phyloP scores from a whole-genome alignment of 2,329 filamentous ascomycete species.

The Cladophialophora exuberans region DNA sequence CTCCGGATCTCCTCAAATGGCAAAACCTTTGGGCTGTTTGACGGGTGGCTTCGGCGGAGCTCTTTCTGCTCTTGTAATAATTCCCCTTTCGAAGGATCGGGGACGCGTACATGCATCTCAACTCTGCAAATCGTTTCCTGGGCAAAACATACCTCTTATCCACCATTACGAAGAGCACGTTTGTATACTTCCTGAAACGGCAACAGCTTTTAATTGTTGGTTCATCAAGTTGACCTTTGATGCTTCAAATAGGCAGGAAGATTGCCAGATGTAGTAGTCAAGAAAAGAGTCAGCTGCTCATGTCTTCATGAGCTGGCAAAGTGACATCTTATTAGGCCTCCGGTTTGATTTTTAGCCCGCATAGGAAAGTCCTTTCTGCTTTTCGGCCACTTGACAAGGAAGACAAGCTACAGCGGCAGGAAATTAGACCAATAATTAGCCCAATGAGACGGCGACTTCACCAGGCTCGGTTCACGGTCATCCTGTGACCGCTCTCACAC shows the following conservation, averaged over 20 bases:
- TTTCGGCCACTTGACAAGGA: neutral
- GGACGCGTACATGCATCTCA: neutral
- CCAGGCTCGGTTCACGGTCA: too few species aligned
- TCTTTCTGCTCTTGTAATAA: neutral
- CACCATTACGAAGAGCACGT: neutral
- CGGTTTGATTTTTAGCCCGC: neutral
- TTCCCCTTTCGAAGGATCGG: neutral
- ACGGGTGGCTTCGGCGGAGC: neutral
- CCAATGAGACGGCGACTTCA: neutral
- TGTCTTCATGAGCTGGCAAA: neutral
- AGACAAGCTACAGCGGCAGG: neutral
- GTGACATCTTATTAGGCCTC: neutral
- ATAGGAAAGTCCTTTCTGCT: neutral
- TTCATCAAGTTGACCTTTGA: constrained; percentile 14
- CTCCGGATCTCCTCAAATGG: constrained; percentile 7
- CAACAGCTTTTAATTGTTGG: constrained; percentile 22
- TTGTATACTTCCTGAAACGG: constrained; percentile 24
- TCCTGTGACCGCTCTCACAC: too few species aligned
- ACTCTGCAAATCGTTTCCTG: neutral
- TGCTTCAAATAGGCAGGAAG: constrained; percentile 7
- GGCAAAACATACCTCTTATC: neutral
- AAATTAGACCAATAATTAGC: neutral
- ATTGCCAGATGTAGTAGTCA: constrained; percentile 15
- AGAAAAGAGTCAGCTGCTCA: neutral
- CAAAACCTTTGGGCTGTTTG: neutral